Conservation (phyloP, 257 asterid genomes). For the Salvia hispanica region DNA sequence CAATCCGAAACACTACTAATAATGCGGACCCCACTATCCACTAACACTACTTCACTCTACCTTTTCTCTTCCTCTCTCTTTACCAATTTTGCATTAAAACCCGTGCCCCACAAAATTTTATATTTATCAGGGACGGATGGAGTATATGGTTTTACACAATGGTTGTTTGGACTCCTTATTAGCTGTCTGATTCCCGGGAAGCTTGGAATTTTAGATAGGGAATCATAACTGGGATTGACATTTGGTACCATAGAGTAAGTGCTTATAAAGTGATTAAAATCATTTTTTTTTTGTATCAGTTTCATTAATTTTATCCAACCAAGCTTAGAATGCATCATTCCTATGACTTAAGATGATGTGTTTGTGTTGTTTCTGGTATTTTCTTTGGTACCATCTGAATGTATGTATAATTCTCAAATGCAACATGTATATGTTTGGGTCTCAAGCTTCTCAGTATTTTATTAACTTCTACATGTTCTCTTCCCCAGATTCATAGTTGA, state of each 20-base stretch:
- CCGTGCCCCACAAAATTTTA: too few species aligned
- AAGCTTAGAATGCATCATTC: not conserved
- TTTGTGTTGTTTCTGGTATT: conserved; percentile 19
- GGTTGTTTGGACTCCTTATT: not conserved
- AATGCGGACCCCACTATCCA: too few species aligned
- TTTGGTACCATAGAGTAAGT: not conserved
- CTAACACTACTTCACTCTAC: too few species aligned
- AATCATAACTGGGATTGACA: conserved; percentile 4
- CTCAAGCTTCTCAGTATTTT: conserved; percentile 8
- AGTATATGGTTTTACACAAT: not conserved
- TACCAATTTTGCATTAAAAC: too few species aligned
- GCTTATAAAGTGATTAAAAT: too few species aligned
- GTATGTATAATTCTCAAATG: conserved; percentile 12
- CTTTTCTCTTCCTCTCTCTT: too few species aligned
- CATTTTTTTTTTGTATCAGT: conserved; percentile 4
- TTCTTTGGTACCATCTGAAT: conserved; percentile 20
- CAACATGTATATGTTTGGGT: conserved; percentile 20
- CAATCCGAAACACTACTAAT: too few species aligned
- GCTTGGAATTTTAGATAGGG: conserved; percentile 17
- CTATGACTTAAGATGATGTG: not conserved
- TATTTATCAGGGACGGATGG: not conserved
- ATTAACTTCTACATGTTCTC: conserved; percentile 16
- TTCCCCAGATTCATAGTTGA: conserved; percentile 70
- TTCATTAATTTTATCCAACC: not conserved
- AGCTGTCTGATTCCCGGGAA: conserved; percentile 19